Evolutionary conservation across 257 asterid genomes (phyloP).

Genomic region (Datura wrightii): DNA sequence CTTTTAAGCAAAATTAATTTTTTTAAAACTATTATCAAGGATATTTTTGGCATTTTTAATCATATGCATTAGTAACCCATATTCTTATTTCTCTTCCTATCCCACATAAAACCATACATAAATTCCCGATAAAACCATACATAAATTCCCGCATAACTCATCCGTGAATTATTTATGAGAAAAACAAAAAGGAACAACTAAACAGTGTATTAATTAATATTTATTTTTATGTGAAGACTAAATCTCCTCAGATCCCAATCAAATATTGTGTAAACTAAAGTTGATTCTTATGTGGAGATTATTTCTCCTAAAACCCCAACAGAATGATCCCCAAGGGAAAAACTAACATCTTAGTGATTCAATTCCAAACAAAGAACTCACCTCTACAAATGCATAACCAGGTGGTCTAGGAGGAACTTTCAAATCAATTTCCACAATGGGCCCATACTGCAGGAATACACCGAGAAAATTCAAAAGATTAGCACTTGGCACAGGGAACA

Average conservation of each 20-base stretch:
- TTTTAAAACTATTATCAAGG: background rate
- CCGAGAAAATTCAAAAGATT: constrained; percentile 12
- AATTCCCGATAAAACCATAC: background rate
- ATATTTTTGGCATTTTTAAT: background rate
- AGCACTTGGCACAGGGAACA: background rate
- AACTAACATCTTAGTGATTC: background rate
- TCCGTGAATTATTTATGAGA: background rate
- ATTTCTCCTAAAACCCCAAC: constrained; percentile 4
- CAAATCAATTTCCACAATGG: constrained; percentile 72
- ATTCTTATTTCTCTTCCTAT: background rate
- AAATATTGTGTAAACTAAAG: background rate
- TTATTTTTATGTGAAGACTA: background rate
- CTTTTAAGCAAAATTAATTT: background rate
- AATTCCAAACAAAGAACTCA: constrained; percentile 39
- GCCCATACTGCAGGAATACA: constrained; percentile 66
- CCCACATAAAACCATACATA: background rate
- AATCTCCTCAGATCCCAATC: background rate
- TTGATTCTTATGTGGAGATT: background rate
- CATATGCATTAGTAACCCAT: background rate
- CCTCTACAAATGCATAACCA: constrained; percentile 92
- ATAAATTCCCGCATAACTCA: background rate
- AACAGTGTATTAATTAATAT: background rate
- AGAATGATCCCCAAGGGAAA: background rate
- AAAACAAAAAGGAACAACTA: background rate
- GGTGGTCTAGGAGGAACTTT: constrained; percentile 92